phyloP scores from a whole-genome alignment of 1,139 yeast species.

The Zhuliangozyma blackwelliae region DNA sequence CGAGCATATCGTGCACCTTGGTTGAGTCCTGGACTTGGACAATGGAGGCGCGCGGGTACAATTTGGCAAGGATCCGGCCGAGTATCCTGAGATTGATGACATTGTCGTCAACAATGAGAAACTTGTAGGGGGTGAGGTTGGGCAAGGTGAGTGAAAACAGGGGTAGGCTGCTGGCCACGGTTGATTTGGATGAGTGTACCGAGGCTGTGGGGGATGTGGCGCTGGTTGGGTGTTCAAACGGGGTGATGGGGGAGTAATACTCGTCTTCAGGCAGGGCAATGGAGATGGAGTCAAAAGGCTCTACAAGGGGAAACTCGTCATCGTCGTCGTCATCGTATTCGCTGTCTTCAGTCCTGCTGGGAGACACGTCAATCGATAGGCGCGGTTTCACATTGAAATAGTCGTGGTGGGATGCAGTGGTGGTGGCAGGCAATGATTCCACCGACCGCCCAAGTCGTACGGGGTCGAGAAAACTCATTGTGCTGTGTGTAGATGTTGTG shows the following conservation, averaged over 20 bases:
- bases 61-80: slow-evolving; percentile 25
- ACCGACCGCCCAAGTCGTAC: too few species aligned
- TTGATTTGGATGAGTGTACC: background rate
- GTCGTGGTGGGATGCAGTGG: background rate
- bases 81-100: slow-evolving; percentile 38
- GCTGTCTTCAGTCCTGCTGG: background rate
- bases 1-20: slow-evolving; percentile 21
- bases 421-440: background rate
- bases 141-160: slow-evolving; percentile 13
- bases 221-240: slow-evolving; percentile 6
- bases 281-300: slow-evolving; percentile 4
- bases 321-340: slow-evolving; percentile 3
- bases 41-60: slow-evolving; percentile 33
- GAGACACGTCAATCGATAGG: background rate
- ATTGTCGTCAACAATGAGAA: slow-evolving; percentile 44
- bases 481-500: too few species aligned
- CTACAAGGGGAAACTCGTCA: slow-evolving; percentile 1
- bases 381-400: background rate
- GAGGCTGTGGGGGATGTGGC: background rate
- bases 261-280: slow-evolving; percentile 2
- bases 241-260: slow-evolving; percentile 11
- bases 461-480: too few species aligned
- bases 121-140: slow-evolving; percentile 21
- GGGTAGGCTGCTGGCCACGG: slow-evolving; percentile 1
- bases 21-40: slow-evolving; percentile 29